Percentiles rank a stretch among this genome's conserved stretches.
phyloP scores from a whole-genome alignment of 2,329 filamentous ascomycete species.

The Trichoderma oligosporum region DNA sequence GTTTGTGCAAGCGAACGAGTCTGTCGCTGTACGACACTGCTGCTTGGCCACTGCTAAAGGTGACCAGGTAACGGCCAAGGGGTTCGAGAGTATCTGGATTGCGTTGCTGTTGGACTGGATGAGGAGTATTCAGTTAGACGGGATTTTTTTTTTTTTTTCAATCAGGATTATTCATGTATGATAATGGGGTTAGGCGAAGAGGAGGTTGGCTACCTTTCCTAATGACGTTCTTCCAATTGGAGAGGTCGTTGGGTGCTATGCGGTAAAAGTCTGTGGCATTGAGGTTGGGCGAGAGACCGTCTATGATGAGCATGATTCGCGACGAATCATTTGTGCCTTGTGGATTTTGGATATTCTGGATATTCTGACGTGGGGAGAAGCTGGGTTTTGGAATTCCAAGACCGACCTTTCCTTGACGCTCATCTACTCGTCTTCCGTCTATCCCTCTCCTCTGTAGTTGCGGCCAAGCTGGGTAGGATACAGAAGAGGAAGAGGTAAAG shows the following conservation, averaged over 20 bases:
- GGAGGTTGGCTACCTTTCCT: constrained; percentile 43
- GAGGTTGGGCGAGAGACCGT: constrained; percentile 56
- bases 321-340: constrained; percentile 9
- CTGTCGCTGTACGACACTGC: constrained; percentile 56
- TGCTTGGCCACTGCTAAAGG: constrained; percentile 59
- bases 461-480: constrained; percentile 1
- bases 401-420: neutral
- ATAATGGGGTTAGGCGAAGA: neutral
- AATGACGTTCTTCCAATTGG: constrained; percentile 64
- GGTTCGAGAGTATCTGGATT: constrained; percentile 61
- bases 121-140: neutral
- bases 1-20: constrained; percentile 33
- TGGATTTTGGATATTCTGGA: constrained; percentile 3
- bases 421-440: neutral
- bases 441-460: constrained; percentile 3
- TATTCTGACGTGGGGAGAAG: neutral
- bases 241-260: constrained; percentile 60
- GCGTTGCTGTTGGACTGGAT: constrained; percentile 58
- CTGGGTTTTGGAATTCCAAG: neutral
- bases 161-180: too few species aligned
- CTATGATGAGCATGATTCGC: constrained; percentile 50
- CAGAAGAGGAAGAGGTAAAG: too few species aligned
- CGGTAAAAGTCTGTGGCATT: constrained; percentile 68
- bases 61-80: constrained; percentile 62
- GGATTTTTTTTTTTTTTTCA: too few species aligned